Percentiles rank a stretch among this genome's conserved stretches.
Evolutionary conservation across 805 yeast genomes (phyloP).

Genomic region (Naumovozyma dairenensis): DNA sequence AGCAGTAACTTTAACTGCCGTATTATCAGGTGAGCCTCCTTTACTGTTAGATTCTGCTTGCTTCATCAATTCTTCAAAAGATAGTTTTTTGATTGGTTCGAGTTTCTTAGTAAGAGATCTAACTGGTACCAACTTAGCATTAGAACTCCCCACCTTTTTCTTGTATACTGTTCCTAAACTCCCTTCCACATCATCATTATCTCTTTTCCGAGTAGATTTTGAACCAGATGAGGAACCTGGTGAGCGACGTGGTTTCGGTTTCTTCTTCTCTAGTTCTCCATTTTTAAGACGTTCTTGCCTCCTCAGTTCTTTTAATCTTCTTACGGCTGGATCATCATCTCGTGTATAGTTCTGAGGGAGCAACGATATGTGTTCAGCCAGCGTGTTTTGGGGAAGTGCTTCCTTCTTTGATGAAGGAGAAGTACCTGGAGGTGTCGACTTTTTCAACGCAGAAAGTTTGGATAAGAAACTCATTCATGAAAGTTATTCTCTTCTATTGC

Average conservation of each 20-base stretch:
- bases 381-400: not conserved
- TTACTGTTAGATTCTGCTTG: constrained; percentile 38
- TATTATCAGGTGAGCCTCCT: constrained; percentile 1
- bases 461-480: constrained; percentile 29
- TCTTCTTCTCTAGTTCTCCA: constrained; percentile 30
- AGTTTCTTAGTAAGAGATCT: constrained; percentile 4
- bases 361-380: constrained; percentile 9
- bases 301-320: constrained; percentile 56
- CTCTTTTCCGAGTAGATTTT: constrained; percentile 5
- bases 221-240: not conserved
- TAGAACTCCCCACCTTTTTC: constrained; percentile 12
- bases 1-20: constrained; percentile 5
- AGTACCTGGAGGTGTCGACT: constrained; percentile 7
- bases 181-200: constrained; percentile 9
- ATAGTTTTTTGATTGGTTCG: constrained; percentile 34
- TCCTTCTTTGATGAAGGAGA: not conserved
- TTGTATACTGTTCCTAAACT: constrained; percentile 16
- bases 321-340: constrained; percentile 60
- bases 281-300: constrained; percentile 40
- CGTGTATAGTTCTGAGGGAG: constrained; percentile 26
- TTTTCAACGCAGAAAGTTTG: constrained; percentile 22
- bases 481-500: too few species aligned
- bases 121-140: constrained; percentile 1
- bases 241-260: not conserved
- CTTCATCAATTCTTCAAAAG: constrained; percentile 48